phyloP scores from a whole-genome alignment of 768 basidiomycete genomes.

The Hemileccinum impolitum region DNA sequence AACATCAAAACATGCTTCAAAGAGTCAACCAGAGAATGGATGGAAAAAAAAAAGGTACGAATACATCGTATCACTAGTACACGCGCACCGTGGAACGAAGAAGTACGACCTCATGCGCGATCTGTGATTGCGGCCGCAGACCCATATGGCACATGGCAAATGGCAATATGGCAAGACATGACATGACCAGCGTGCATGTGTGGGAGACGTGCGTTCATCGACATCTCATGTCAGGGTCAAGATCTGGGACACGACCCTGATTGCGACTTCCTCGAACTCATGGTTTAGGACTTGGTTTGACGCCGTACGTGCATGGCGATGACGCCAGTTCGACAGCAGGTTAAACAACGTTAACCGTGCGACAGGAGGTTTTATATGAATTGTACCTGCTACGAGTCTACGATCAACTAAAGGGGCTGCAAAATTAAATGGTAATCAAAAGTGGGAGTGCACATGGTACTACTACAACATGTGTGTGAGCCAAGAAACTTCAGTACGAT shows the following conservation, averaged over 20 bases:
- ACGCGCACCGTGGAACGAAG: no score
- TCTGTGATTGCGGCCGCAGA: not conserved
- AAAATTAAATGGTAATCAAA: not conserved
- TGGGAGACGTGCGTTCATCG: not conserved
- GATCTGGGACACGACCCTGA: not conserved
- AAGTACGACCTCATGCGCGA: not conserved
- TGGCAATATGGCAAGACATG: no score
- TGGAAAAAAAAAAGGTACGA: not conserved
- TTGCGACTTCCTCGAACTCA: constrained; percentile 7
- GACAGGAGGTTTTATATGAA: no score
- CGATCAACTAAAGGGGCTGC: not conserved
- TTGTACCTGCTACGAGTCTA: no score
- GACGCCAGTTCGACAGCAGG: not conserved
- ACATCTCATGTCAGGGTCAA: not conserved
- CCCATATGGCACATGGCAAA: not conserved
- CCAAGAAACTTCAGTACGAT: constrained; percentile 6
- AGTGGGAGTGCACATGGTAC: constrained; percentile 20
- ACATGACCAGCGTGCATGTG: not conserved
- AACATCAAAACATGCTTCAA: no score
- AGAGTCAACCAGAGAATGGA: no score
- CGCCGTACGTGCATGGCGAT: not conserved
- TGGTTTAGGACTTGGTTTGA: not conserved
- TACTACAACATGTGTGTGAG: constrained; percentile 24
- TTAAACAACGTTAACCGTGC: no score
- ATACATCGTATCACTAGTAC: not conserved